Evolutionary conservation across 192 early-diverging fungal species (phyloP).

Genomic region (Mortierella hygrophila): DNA sequence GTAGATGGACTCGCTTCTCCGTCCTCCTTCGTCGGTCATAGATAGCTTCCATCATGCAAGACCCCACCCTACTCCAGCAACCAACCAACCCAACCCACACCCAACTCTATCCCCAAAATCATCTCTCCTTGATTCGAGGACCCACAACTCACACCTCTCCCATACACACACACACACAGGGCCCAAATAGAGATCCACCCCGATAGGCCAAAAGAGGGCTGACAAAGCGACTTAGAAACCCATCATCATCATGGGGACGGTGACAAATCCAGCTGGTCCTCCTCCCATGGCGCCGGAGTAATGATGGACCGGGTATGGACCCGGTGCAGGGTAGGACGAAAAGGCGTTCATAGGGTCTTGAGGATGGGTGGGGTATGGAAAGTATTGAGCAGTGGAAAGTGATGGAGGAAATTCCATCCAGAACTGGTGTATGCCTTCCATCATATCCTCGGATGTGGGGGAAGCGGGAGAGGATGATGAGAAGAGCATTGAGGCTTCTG

Average conservation of each 20-base stretch:
- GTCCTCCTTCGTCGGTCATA: not conserved
- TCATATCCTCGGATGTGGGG: not conserved
- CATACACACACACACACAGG: not conserved
- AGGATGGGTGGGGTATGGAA: not conserved
- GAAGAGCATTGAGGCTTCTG: not conserved
- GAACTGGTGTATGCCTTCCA: not conserved
- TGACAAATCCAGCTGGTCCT: not conserved
- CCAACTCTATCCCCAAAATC: not conserved
- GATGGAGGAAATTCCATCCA: not conserved
- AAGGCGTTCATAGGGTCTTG: not conserved
- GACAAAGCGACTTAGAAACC: not conserved
- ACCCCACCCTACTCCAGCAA: not conserved
- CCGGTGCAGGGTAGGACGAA: not conserved
- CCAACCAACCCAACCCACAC: not conserved
- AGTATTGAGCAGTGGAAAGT: not conserved
- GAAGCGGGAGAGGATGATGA: not conserved
- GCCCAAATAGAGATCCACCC: not conserved
- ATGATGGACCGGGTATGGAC: not conserved
- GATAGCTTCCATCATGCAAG: not conserved
- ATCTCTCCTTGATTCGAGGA: not conserved
- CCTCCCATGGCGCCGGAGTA: not conserved
- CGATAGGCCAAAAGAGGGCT: not conserved
- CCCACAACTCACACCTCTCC: not conserved
- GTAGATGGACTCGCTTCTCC: too few relatives aligned
- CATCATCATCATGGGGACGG: slow-evolving; percentile 2